Conservation (phyloP, 441 rosid species). For the Geranium incanum region DNA sequence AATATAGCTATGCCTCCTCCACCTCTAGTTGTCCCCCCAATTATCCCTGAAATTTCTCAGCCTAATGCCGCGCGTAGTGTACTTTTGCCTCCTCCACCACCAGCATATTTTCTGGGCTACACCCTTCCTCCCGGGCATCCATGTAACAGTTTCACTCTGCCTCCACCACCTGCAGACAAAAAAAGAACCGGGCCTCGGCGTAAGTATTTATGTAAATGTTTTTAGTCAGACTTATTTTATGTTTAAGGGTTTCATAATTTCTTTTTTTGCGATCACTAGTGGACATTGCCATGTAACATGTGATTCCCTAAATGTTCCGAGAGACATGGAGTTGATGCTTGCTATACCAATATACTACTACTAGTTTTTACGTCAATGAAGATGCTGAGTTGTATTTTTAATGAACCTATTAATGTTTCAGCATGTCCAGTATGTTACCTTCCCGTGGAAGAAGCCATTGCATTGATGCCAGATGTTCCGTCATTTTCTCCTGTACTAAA, state of each 20-base stretch:
- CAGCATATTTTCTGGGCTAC: slow-evolving; percentile 61
- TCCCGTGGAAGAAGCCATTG: slow-evolving; percentile 71
- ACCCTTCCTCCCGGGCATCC: slow-evolving; percentile 79
- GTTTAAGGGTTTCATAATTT: background rate
- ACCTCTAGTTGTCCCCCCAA: background rate
- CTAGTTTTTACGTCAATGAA: background rate
- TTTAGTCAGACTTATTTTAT: slow-evolving; percentile 5
- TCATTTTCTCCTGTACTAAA: slow-evolving; percentile 63
- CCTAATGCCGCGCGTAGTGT: background rate
- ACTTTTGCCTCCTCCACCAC: slow-evolving; percentile 48
- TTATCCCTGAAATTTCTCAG: slow-evolving; percentile 22
- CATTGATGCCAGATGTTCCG: slow-evolving; percentile 62
- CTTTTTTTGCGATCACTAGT: background rate
- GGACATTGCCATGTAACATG: background rate
- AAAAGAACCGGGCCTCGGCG: slow-evolving; percentile 87
- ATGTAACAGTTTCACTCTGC: slow-evolving; percentile 60
- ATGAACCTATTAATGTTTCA: slow-evolving; percentile 26
- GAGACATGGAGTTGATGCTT: background rate
- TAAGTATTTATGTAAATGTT: slow-evolving; percentile 31
- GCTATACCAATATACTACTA: background rate
- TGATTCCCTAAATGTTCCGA: slow-evolving; percentile 3
- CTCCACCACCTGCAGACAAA: slow-evolving; percentile 90
- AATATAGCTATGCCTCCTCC: slow-evolving; percentile 20
- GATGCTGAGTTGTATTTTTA: background rate
- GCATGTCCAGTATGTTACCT: slow-evolving; percentile 94